These are phyloP conservation scores for Torrubiellomyces zombiae DNA, from an alignment of 2,329 filamentous ascomycete genomes.

Conservation along the genomic window DNA sequence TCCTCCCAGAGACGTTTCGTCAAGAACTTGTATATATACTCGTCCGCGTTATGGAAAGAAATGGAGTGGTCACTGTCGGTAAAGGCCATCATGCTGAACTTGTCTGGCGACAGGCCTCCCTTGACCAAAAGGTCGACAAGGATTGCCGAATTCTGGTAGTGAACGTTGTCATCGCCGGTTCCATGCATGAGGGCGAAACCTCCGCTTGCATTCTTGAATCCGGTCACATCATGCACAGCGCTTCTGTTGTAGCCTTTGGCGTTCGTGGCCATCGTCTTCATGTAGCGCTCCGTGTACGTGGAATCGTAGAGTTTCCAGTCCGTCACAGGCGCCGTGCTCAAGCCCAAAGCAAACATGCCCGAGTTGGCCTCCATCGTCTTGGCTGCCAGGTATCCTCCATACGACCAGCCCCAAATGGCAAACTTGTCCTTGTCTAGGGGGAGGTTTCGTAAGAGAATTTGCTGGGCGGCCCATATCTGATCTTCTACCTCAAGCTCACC, in stretches of 20 bases:
- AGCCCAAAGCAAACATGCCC: constrained; percentile 42
- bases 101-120: constrained; percentile 38
- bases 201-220: constrained; percentile 46
- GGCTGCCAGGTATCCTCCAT: constrained; percentile 47
- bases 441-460: constrained; percentile 29
- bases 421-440: constrained; percentile 43
- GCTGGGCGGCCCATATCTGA: constrained; percentile 48
- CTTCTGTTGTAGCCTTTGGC: constrained; percentile 41
- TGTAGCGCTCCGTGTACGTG: constrained; percentile 58
- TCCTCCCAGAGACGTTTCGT: constrained; percentile 44
- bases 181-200: constrained; percentile 48
- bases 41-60: constrained; percentile 34
- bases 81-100: constrained; percentile 47
- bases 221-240: constrained; percentile 37
- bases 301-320: constrained; percentile 59
- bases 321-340: constrained; percentile 48
- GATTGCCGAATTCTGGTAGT: constrained; percentile 50
- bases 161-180: constrained; percentile 54
- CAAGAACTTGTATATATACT: constrained; percentile 46
- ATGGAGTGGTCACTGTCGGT: constrained; percentile 51
- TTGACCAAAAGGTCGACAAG: constrained; percentile 45
- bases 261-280: constrained; percentile 45
- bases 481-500: constrained; percentile 48
- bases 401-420: constrained; percentile 54
- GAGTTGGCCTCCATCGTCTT: constrained; percentile 49